Base-by-base conservation (phyloP, 1,139 yeast species). In the Waltiozyma sp. region DNA sequence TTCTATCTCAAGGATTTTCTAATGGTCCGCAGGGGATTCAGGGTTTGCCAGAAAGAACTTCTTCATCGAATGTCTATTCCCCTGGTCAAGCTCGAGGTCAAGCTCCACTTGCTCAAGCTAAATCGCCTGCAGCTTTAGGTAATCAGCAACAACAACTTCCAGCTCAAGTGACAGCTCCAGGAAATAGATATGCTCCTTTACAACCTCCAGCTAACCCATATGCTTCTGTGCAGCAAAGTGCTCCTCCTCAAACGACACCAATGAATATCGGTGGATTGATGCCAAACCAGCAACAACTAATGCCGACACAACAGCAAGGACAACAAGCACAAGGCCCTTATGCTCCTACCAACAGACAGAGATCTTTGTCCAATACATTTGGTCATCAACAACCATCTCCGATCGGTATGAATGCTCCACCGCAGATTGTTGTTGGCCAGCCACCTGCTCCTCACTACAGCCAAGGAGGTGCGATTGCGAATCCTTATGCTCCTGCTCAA, bases 141-240 rank as follows among this genome's bases (percentile, higher is more conserved):
- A 43, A 38, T 26, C 41, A 3, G 21, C 40, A 19, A 40, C 39
- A 4, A 26, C 45, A 16, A 26, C 34, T 31, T 4, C 18, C 16
- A 15, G 16, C 3, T 28, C 28, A 21, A 23, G 18, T n/a, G 4
- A 14, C 28, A 18, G 38, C 41, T 15, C 33, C 26, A 6, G 26
- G 13, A 3, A 31, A n/a, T 10, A 14, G 4, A n/a, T 31, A 31
- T 31, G 34, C 34, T 31, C 34, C 34, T 10, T 7, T 14, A 14
- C 34, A 14, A n/a, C 15, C 14, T 10, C 54, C 55, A 15, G 48
- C 45, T 13, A 50, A 49, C 39, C 50, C 52, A 2, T 49, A 48
- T 40, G 48, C 41, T 41, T 50, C 54, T 10, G 37, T 31, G 4
- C 43, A 40, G 13, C 48, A 46, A 19, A 40, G 35, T 3, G 41